phyloP scores from a whole-genome alignment of 1,139 yeast genomes.

The Sugiyamaella sp. region DNA sequence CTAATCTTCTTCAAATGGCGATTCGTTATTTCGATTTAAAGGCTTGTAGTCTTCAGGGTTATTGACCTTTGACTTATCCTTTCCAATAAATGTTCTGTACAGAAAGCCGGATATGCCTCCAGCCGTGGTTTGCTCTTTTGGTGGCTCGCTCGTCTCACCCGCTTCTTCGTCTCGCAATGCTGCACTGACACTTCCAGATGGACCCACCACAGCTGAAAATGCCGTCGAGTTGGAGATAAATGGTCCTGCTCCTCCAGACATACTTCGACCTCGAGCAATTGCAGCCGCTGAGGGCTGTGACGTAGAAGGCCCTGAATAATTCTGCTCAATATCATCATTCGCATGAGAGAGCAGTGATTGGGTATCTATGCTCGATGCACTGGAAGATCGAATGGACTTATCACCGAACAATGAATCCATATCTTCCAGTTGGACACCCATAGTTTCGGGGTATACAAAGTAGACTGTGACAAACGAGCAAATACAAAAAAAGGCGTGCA shows the following conservation, averaged over 20 bases:
- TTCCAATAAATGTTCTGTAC: constrained; percentile 13
- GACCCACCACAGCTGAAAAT: constrained; percentile 17
- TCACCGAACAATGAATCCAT: constrained; percentile 85
- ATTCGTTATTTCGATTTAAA: constrained; percentile 8
- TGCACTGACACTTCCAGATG: neutral
- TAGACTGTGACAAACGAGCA: constrained; percentile 71
- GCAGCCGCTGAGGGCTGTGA: constrained; percentile 38
- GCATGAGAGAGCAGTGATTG: constrained; percentile 31
- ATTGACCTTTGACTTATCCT: neutral
- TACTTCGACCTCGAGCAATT: constrained; percentile 32
- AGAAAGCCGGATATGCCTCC: constrained; percentile 17
- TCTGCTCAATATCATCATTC: constrained; percentile 25
- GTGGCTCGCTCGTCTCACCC: neutral
- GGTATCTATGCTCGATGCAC: constrained; percentile 33
- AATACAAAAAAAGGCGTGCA: constrained; percentile 78
- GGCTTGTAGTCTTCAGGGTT: constrained; percentile 19
- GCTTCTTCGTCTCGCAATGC: constrained; percentile 1
- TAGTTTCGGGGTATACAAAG: constrained; percentile 82
- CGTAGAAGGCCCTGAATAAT: constrained; percentile 29
- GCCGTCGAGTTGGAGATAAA: constrained; percentile 22
- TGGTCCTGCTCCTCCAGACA: constrained; percentile 24
- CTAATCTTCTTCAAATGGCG: constrained; percentile 7
- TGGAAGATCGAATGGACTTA: constrained; percentile 44
- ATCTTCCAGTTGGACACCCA: constrained; percentile 84
- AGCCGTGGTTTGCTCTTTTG: neutral